phyloP scores from a whole-genome alignment of 1,284 basidiomycete species.

The Microbotryomycetes sp. region DNA sequence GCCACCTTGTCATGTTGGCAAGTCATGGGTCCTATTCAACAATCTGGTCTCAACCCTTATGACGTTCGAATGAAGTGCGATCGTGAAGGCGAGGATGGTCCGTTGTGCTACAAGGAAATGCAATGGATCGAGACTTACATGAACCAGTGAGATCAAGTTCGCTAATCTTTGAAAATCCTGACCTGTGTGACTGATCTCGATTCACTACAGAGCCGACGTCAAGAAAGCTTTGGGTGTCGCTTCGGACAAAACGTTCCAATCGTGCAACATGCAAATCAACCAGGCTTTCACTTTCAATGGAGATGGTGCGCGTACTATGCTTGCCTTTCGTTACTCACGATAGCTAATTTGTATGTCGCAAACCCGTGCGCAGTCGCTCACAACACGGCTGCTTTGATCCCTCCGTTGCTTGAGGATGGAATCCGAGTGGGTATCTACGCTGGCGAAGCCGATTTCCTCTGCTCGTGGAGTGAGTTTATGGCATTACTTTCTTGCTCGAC shows the following conservation, averaged over 20 bases:
- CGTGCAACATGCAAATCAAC: constrained; percentile 53
- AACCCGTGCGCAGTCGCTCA: constrained; percentile 42
- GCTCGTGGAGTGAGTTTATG: neutral
- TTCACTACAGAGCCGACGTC: constrained; percentile 54
- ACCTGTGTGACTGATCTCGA: neutral
- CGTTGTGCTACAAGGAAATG: constrained; percentile 70
- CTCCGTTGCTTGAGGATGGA: constrained; percentile 66
- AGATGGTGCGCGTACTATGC: constrained; percentile 20
- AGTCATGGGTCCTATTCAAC: constrained; percentile 49
- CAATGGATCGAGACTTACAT: constrained; percentile 71
- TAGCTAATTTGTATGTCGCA: constrained; percentile 17
- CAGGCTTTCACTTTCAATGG: constrained; percentile 37
- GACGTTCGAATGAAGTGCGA: constrained; percentile 75
- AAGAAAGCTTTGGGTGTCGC: constrained; percentile 69
- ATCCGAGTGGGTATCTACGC: constrained; percentile 74
- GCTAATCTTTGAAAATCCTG: neutral
- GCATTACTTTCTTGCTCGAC: constrained; percentile 6
- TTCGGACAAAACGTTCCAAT: constrained; percentile 52
- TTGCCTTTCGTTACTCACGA: too few species aligned
- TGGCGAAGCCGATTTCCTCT: constrained; percentile 71
- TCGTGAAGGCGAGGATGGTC: constrained; percentile 52
- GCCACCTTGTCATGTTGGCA: constrained; percentile 43
- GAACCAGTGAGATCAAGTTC: constrained; percentile 25
- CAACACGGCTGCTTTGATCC: constrained; percentile 65
- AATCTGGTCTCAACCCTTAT: constrained; percentile 42